Percentiles rank a stretch among this genome's conserved stretches.
Evolutionary conservation across 768 basidiomycete species (phyloP).

Genomic region (Chiua virens): DNA sequence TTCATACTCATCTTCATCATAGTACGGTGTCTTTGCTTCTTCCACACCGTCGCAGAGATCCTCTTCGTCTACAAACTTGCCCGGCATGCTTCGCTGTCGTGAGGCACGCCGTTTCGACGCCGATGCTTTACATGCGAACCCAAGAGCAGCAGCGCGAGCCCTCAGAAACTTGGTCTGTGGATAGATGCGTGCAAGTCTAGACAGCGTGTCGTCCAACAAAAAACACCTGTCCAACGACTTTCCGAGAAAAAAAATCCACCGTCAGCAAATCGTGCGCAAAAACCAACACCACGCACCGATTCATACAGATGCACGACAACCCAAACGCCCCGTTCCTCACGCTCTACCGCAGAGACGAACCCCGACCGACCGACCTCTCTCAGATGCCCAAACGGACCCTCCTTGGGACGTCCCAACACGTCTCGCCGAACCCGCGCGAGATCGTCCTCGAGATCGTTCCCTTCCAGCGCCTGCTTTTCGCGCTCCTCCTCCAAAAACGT

Average conservation of each 20-base stretch:
- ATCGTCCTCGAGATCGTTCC: conserved; percentile 27
- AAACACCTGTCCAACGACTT: conserved; percentile 80
- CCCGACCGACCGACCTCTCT: conserved; percentile 76
- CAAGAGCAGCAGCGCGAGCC: conserved; percentile 71
- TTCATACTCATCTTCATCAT: conserved; percentile 44
- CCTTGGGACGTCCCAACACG: conserved; percentile 47
- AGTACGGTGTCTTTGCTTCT: conserved; percentile 29
- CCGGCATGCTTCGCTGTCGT: conserved; percentile 19
- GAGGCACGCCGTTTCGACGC: conserved; percentile 17
- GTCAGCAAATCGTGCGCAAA: conserved; percentile 3
- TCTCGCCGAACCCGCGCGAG: conserved; percentile 28
- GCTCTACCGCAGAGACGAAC: conserved; percentile 73
- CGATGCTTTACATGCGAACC: conserved; percentile 53
- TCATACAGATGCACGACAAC: conserved; percentile 88
- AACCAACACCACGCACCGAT: conserved; percentile 48
- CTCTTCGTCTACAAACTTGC: conserved; percentile 37
- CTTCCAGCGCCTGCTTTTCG: conserved; percentile 45
- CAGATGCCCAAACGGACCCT: conserved; percentile 72
- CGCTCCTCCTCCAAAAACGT: conserved; percentile 78
- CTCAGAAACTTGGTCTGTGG: conserved; percentile 81
- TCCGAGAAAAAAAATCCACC: not conserved
- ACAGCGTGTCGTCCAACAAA: conserved; percentile 62
- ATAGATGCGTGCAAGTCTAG: conserved; percentile 66
- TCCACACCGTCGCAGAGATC: conserved; percentile 46
- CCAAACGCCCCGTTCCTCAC: conserved; percentile 68